Evolutionary conservation across 1,139 yeast species (phyloP).

Genomic region (Sugiyamaella xylanicola): DNA sequence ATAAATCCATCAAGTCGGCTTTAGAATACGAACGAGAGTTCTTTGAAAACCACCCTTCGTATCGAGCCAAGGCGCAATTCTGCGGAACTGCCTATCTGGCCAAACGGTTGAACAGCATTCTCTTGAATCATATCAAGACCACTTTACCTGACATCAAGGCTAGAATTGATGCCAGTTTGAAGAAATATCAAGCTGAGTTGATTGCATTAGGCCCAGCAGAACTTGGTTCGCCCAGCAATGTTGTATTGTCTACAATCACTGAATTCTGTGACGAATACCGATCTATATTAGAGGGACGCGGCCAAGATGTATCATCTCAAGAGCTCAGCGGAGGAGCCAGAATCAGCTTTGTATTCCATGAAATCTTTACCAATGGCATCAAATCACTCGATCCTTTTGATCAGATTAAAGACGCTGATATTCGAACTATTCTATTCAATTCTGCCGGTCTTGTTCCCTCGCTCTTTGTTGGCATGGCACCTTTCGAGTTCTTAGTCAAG

Average conservation of each 20-base stretch:
- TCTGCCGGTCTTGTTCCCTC: conserved; percentile 97
- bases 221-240: conserved; percentile 87
- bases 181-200: conserved; percentile 84
- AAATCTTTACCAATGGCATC: conserved; percentile 90
- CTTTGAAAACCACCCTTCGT: conserved; percentile 93
- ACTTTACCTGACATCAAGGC: conserved; percentile 94
- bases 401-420: conserved; percentile 94
- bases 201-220: conserved; percentile 68
- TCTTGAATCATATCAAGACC: conserved; percentile 89
- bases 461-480: conserved; percentile 93
- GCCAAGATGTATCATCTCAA: conserved; percentile 76
- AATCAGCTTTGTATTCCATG: conserved; percentile 96
- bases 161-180: conserved; percentile 84
- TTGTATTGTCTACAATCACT: conserved; percentile 87
- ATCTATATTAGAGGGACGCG: conserved; percentile 91
- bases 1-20: conserved; percentile 88
- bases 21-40: conserved; percentile 75
- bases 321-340: conserved; percentile 96
- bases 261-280: conserved; percentile 84
- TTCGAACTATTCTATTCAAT: conserved; percentile 90
- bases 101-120: conserved; percentile 83
- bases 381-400: conserved; percentile 95
- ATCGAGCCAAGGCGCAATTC: conserved; percentile 84
- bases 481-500: conserved; percentile 92
- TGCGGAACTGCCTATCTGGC: conserved; percentile 98